These are phyloP conservation scores for Puccinia sorghi DNA, from an alignment of 1,284 basidiomycete genomes.

Conservation along the genomic window DNA sequence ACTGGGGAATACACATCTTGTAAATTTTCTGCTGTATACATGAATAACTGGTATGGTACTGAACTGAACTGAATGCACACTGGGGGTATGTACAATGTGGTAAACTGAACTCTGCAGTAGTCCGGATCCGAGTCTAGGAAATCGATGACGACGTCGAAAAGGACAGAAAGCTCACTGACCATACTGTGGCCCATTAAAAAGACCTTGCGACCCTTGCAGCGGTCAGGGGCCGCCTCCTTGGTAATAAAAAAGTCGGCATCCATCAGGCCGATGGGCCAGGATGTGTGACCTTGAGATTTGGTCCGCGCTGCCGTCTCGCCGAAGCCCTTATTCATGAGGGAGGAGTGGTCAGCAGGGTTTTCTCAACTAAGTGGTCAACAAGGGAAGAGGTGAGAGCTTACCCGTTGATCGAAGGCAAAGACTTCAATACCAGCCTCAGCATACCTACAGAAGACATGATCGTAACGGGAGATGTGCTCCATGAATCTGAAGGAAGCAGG, in stretches of 20 bases:
- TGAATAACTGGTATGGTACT: neutral
- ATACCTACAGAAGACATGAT: conserved; percentile 58
- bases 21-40: neutral
- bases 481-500: conserved; percentile 56
- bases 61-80: too few species aligned
- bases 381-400: conserved; percentile 25
- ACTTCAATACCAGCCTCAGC: conserved; percentile 59
- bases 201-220: conserved; percentile 53
- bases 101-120: neutral
- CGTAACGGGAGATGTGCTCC: conserved; percentile 59
- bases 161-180: conserved; percentile 52
- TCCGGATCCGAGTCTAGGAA: neutral
- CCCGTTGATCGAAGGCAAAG: conserved; percentile 59
- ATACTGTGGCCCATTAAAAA: conserved; percentile 60
- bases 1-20: neutral
- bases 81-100: neutral
- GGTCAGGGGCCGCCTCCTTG: conserved; percentile 48
- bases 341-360: neutral
- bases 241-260: conserved; percentile 58
- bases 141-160: neutral
- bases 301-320: conserved; percentile 58
- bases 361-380: neutral
- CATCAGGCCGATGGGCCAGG: conserved; percentile 57
- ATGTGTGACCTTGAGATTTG: conserved; percentile 58
- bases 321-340: conserved; percentile 54